phyloP scores from a whole-genome alignment of 257 asterid genomes.

The Fraxinus excelsior region DNA sequence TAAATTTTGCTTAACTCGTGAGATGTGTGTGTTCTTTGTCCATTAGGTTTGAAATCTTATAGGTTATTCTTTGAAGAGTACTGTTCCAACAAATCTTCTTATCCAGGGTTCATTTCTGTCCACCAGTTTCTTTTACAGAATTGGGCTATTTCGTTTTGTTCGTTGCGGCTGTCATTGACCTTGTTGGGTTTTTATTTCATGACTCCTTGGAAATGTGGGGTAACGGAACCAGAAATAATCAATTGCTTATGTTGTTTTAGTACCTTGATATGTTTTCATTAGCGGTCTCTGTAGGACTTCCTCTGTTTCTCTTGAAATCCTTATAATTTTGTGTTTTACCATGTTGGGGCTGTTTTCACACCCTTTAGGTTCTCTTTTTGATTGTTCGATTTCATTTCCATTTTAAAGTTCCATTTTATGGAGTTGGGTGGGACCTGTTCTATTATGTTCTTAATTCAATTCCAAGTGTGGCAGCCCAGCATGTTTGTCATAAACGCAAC shows the following conservation, averaged over 20 bases:
- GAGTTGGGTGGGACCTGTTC: slow-evolving; percentile 22
- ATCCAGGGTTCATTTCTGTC: slow-evolving; percentile 19
- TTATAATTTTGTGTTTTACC: not conserved
- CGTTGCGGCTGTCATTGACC: not conserved
- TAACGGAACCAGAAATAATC: not conserved
- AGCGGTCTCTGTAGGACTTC: slow-evolving; percentile 10
- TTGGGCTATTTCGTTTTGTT: slow-evolving; percentile 11
- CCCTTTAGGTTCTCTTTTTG: slow-evolving; percentile 21
- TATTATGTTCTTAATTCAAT: slow-evolving; percentile 3
- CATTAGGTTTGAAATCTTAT: slow-evolving; percentile 14
- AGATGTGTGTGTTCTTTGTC: slow-evolving; percentile 16
- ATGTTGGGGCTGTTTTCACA: slow-evolving; percentile 1
- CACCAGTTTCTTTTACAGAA: not conserved
- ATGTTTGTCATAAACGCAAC: not conserved
- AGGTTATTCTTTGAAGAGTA: slow-evolving; percentile 11
- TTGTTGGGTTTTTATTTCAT: not conserved
- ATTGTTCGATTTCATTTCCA: slow-evolving; percentile 23
- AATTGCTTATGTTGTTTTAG: not conserved
- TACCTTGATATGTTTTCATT: slow-evolving; percentile 2
- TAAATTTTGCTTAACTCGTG: slow-evolving; percentile 13
- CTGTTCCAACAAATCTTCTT: slow-evolving; percentile 16
- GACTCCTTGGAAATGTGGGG: not conserved
- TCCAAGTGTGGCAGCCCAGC: not conserved
- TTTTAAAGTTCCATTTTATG: slow-evolving; percentile 16
- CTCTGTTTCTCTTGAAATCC: slow-evolving; percentile 7